Evolutionary conservation across 192 early-diverging fungal genomes (phyloP), one percentile per base, ranked within the genome.

Genomic region (Backusella psychrophila): DNA sequence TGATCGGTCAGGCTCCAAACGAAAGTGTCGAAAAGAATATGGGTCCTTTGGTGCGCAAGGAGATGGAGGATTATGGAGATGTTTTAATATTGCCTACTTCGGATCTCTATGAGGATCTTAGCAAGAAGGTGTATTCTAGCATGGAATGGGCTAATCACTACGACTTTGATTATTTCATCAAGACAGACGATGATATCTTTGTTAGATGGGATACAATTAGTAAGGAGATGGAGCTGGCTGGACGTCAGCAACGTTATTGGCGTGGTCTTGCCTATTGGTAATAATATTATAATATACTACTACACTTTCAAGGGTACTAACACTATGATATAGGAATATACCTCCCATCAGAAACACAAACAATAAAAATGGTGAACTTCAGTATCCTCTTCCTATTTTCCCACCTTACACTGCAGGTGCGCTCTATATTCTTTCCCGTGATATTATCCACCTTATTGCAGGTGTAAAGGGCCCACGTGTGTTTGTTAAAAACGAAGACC

Each of bases 111-210:
- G 75, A 87, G 41, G 84, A 90, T 72, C 78, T 88, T 23, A 90
- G 89, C 76, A 74, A 71, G 56, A 90, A 90, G 41, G 84, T 90
- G 12, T 90, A 88, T 73, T 81, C 81, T n/a, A 81, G 80, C 2
- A 73, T 90, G 44, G 87, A 87, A 41, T 90, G 89, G 89, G 72
- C 85, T 26, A 83, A 84, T 73, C 79, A 85, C 36, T 87, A 80
- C 75, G 70, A 83, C 12, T 90, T 85, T 79, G 87, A 90, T 42
- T 90, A 84, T 36, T 67, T 90, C 11, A 76, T 88, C 46, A 90
- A 90, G 78, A 88, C 89, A 4, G 85, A 90, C 65, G 89, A 90
- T 53, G 89, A 90, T 72, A 86, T 90, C 17, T 90, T 90, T 77
- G 83, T 90, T 38, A 80, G 89, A 21, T 87, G 86, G 87, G 89